Evolutionary conservation across 768 basidiomycete species (phyloP), one percentile per base, ranked within the genome.

Genomic region (Fibroporia radiculosa): DNA sequence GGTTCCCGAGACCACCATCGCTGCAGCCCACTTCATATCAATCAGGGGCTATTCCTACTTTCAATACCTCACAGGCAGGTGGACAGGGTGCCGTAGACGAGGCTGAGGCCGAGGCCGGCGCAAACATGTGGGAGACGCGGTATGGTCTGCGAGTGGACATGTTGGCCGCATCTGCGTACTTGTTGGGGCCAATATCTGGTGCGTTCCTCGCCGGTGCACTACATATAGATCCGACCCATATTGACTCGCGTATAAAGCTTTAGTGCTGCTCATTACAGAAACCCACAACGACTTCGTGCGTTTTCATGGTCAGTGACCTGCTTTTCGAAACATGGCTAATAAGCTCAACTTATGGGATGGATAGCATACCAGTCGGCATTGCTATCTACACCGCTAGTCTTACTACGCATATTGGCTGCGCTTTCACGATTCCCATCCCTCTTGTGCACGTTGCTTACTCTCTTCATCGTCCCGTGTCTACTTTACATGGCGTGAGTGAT

Each of bases 281-380:
- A 89, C 80, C 8, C 74, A 76, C 48, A 84, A 83, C 54, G 81
- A 87, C 61, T 82, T 77, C 50, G 77, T 87, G 47, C 78, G 86
- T 42, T 88, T 87, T 59, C 84, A 86, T 58, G 82, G 84, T 84
- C 42, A 55, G 74, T 57, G 32, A 33, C 42, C 18, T 16, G 11
- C 49, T 8, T 38, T n/a, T 35, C 14, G 34, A 7, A 8, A 31
- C 29, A 31, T 8, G n/a, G n/a, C 29, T 10, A n/a, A 16, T 19
- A 19, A 26, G 8, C 14, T 2, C 25, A 6, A 18, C 8, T 28
- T 3, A 8, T 29, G 16, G 14, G 12, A 25, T 24, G 31, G 42
- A 44, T 57, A 90, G 87, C 83, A 24, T 88, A 88, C 57, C 86
- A 88, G 63, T 84, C 84, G 10, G 84, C 82, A 3, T 68, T 90